phyloP scores from a whole-genome alignment of 371 early-diverging fungal genomes.

The Batrachochytrium dendrobatidis region DNA sequence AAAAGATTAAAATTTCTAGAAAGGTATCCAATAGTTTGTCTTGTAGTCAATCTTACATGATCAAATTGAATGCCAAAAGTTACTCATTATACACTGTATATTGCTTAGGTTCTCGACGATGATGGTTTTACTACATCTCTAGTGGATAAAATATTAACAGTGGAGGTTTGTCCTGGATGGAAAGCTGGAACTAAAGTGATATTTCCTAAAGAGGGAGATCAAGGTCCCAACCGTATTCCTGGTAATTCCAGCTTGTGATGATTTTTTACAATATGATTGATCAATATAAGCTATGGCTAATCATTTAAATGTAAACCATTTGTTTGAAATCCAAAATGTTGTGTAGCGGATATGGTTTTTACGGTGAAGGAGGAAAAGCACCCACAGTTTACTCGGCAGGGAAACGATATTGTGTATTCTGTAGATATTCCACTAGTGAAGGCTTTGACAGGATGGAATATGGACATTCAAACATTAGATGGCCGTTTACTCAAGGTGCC shows the following conservation, averaged over 20 bases:
- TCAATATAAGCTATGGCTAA: background rate
- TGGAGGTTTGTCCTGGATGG: constrained; percentile 44
- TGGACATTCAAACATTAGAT: constrained; percentile 40
- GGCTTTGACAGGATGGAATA: constrained; percentile 36
- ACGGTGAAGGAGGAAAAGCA: constrained; percentile 41
- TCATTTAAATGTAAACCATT: background rate
- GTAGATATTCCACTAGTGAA: constrained; percentile 32
- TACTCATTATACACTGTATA: background rate
- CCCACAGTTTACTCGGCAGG: constrained; percentile 32
- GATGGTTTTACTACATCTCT: constrained; percentile 31
- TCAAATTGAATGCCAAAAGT: background rate
- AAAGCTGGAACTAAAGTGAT: constrained; percentile 47
- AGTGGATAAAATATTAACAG: constrained; percentile 33
- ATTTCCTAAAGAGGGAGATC: constrained; percentile 49
- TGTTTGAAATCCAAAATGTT: background rate
- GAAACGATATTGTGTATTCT: constrained; percentile 36
- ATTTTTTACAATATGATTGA: constrained; percentile 1
- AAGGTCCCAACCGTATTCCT: constrained; percentile 44
- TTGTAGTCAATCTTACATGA: constrained; percentile 5
- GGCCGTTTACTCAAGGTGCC: constrained; percentile 39
- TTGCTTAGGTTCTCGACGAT: constrained; percentile 28
- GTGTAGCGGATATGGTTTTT: constrained; percentile 47
- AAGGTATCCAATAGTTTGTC: constrained; percentile 23
- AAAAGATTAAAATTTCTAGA: constrained; percentile 39
- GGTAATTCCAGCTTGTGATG: constrained; percentile 1